Evolutionary conservation across 192 early-diverging fungal genomes (phyloP).

Genomic region (Physocladia obscura): DNA sequence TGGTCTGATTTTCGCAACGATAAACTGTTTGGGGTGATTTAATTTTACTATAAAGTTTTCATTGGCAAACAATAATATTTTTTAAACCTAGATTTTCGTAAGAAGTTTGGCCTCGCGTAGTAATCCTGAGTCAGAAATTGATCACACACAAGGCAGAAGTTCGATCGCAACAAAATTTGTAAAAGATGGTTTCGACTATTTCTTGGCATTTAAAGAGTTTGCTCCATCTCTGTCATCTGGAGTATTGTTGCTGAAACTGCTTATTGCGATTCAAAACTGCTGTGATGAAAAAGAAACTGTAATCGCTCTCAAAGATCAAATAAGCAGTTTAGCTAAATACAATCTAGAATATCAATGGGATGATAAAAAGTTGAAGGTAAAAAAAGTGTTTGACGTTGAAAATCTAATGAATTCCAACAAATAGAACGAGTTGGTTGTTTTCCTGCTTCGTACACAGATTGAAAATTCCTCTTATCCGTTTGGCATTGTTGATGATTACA

Average conservation of each 20-base stretch:
- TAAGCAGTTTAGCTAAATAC: slow-evolving; percentile 1
- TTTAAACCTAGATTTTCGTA: not conserved
- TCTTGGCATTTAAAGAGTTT: slow-evolving; percentile 20
- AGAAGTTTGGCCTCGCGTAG: slow-evolving; percentile 7
- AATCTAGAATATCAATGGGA: not conserved
- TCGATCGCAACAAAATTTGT: not conserved
- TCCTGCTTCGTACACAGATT: slow-evolving; percentile 8
- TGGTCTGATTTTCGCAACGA: slow-evolving; percentile 1
- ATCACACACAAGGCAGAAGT: not conserved
- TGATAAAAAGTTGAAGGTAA: not conserved
- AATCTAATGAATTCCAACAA: no score
- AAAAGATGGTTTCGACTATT: slow-evolving; percentile 14
- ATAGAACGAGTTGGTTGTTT: not conserved
- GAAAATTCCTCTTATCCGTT: not conserved
- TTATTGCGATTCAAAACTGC: not conserved
- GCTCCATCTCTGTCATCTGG: slow-evolving; percentile 11
- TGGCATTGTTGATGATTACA: slow-evolving; percentile 14
- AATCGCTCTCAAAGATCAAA: not conserved
- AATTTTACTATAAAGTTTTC: no score
- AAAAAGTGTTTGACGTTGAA: no score
- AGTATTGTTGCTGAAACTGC: slow-evolving; percentile 6
- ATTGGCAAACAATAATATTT: not conserved
- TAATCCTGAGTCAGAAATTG: slow-evolving; percentile 9
- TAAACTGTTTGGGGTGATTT: not conserved
- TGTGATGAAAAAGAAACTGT: not conserved